Evolutionary conservation across 345 rosid genomes (phyloP).

Genomic region (Cardiospermum halicacabum): DNA sequence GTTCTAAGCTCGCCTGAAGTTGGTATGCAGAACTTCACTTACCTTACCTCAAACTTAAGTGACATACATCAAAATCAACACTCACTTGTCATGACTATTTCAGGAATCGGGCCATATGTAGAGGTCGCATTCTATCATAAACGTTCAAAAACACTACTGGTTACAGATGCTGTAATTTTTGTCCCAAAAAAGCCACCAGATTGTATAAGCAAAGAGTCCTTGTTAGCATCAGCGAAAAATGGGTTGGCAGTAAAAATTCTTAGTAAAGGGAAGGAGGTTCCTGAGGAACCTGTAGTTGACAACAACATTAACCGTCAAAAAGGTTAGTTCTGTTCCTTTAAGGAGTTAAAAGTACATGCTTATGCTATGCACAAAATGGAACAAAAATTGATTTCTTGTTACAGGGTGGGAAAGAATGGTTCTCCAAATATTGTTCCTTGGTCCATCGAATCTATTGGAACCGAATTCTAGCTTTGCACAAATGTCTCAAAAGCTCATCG

Average conservation of each 20-base stretch:
- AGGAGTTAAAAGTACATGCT: background rate
- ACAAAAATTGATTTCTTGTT: constrained; percentile 8
- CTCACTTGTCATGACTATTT: constrained; percentile 13
- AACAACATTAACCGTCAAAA: constrained; percentile 63
- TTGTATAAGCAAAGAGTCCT: constrained; percentile 70
- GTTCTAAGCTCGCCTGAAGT: constrained; percentile 95
- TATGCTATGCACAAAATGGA: constrained; percentile 14
- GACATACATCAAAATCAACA: background rate
- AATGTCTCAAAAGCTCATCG: constrained; percentile 91
- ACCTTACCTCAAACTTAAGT: constrained; percentile 1
- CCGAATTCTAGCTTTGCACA: constrained; percentile 90
- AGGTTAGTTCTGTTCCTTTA: constrained; percentile 28
- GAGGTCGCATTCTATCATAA: constrained; percentile 95
- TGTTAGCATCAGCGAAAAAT: constrained; percentile 85
- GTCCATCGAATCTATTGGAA: constrained; percentile 91
- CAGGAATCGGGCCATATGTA: constrained; percentile 93
- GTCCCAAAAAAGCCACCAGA: constrained; percentile 77
- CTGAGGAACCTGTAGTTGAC: constrained; percentile 78
- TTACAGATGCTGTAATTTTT: constrained; percentile 88
- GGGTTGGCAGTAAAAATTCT: constrained; percentile 92
- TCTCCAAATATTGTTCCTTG: constrained; percentile 86
- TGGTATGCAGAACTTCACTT: constrained; percentile 40
- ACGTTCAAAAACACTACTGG: constrained; percentile 70
- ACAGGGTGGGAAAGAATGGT: constrained; percentile 99
- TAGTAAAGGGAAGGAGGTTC: constrained; percentile 83